These are phyloP conservation scores for Circinella umbellata DNA, from an alignment of 371 early-diverging fungal species.

Conservation along the genomic window DNA sequence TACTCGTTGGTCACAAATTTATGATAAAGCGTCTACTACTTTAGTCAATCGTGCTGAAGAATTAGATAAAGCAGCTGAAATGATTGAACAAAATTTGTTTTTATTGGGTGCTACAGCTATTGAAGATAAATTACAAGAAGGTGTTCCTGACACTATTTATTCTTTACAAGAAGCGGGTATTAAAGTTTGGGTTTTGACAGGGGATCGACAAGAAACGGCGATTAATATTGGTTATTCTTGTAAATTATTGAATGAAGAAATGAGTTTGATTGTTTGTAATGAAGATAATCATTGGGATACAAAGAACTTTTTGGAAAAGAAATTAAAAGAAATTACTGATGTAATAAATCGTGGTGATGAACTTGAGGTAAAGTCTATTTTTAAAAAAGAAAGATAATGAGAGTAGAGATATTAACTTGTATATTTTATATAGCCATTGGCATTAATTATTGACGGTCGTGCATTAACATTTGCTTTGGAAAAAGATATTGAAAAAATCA, in stretches of 20 bases:
- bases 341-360: conserved; percentile 62
- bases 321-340: conserved; percentile 70
- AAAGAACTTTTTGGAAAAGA: conserved; percentile 76
- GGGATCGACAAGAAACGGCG: conserved; percentile 94
- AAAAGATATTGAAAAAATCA: conserved; percentile 69
- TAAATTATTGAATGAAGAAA: conserved; percentile 85
- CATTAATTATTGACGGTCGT: conserved; percentile 76
- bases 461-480: conserved; percentile 74
- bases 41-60: conserved; percentile 87
- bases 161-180: conserved; percentile 95
- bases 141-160: conserved; percentile 96
- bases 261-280: conserved; percentile 84
- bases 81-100: conserved; percentile 92
- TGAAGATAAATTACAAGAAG: conserved; percentile 98
- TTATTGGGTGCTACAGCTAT: conserved; percentile 98
- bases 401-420: neutral
- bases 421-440: conserved; percentile 52
- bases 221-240: conserved; percentile 94
- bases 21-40: conserved; percentile 89
- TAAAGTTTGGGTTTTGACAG: conserved; percentile 96
- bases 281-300: conserved; percentile 82
- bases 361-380: conserved; percentile 58
- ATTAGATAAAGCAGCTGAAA: conserved; percentile 90
- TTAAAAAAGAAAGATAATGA: neutral
- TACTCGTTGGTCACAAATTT: conserved; percentile 79